Conservation (phyloP, 148 eudicot genomes). For the Diospyros lotus region DNA sequence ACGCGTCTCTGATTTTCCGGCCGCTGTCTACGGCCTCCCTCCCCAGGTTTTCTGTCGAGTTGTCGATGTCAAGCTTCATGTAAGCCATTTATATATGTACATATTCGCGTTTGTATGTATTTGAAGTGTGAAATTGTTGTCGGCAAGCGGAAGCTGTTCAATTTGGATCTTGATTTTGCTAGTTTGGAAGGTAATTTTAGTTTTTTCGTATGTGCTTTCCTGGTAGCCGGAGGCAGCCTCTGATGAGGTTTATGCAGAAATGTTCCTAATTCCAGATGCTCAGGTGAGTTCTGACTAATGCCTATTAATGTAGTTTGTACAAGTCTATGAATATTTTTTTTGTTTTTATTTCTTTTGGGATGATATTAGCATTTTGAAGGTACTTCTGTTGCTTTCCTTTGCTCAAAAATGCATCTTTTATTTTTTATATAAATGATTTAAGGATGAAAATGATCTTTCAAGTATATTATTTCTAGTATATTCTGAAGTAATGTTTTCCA, state of each 20-base stretch:
- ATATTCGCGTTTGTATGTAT: background rate
- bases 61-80: constrained; percentile 92
- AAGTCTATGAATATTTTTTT: background rate
- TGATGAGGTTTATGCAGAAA: constrained; percentile 93
- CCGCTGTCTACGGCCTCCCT: constrained; percentile 43
- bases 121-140: background rate
- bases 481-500: background rate
- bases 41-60: constrained; percentile 96
- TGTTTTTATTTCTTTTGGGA: background rate
- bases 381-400: background rate
- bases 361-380: background rate
- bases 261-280: constrained; percentile 71
- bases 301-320: too few species aligned
- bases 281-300: constrained; percentile 41
- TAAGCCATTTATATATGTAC: constrained; percentile 22
- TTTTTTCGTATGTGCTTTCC: constrained; percentile 4
- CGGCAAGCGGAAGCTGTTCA: background rate
- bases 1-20: constrained; percentile 37
- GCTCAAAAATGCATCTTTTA: background rate
- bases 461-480: background rate
- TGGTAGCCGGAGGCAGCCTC: constrained; percentile 74
- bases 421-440: background rate
- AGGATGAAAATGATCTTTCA: background rate
- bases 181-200: background rate
- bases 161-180: background rate